A percentile compares a stretch with the other conserved stretches of the same genome.
Conservation (phyloP, 371 early-diverging fungal species). For the Neoconidiobolus thromboides region DNA sequence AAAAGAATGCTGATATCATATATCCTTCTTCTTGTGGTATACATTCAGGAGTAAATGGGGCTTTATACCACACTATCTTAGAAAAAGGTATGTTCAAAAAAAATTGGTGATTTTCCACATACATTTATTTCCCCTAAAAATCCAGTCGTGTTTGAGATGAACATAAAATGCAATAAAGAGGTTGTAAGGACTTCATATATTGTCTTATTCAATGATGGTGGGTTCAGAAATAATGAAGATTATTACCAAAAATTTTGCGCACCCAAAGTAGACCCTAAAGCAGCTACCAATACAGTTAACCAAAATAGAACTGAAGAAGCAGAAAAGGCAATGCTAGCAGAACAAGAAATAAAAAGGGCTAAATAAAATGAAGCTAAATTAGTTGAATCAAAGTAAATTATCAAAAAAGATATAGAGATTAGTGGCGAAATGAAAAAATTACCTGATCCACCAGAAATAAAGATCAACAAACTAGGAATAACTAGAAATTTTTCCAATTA, state of each 20-base stretch:
- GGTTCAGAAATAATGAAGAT: background rate
- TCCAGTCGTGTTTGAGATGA: background rate
- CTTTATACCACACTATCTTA: background rate
- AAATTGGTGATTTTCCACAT: background rate
- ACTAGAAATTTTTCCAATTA: background rate
- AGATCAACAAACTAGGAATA: background rate
- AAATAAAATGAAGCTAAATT: background rate
- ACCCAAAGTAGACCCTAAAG: too few species aligned
- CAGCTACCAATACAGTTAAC: background rate
- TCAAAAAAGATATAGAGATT: background rate
- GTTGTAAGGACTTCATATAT: background rate
- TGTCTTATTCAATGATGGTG: background rate
- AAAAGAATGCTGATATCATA: background rate
- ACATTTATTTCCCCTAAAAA: background rate
- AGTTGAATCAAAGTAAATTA: background rate
- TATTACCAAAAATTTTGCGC: background rate
- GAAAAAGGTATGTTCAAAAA: background rate
- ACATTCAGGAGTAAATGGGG: background rate
- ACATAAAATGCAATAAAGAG: background rate
- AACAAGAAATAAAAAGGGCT: background rate
- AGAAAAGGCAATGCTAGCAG: background rate
- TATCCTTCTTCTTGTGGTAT: background rate
- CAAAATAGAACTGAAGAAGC: background rate
- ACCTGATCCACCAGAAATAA: background rate
- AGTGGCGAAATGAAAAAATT: background rate